These are phyloP conservation scores for Solanum acaule DNA, from an alignment of 257 asterid genomes.

Conservation along the genomic window DNA sequence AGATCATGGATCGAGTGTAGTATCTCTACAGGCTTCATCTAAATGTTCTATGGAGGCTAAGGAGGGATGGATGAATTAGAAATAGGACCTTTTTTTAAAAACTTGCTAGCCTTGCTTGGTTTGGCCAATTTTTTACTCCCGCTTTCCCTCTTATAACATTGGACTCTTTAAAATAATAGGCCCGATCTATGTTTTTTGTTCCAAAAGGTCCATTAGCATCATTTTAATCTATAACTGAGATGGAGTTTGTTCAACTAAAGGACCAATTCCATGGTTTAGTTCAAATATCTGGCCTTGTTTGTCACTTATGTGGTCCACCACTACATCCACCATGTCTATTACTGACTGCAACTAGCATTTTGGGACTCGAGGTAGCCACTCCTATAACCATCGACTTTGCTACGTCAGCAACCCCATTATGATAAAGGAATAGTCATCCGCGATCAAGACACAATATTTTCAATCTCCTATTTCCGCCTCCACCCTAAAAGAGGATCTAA, in stretches of 20 bases:
- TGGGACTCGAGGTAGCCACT: background rate
- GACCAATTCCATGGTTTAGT: background rate
- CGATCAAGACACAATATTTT: background rate
- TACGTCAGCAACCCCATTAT: background rate
- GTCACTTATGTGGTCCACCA: background rate
- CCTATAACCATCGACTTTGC: background rate
- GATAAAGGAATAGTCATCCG: background rate
- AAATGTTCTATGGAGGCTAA: background rate
- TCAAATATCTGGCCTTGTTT: background rate
- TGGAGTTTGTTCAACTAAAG: background rate
- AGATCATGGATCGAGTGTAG: background rate
- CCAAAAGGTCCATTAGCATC: background rate
- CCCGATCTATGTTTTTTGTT: background rate
- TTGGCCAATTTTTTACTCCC: background rate
- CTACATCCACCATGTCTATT: background rate
- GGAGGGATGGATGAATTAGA: background rate
- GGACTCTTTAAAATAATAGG: background rate
- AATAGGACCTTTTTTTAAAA: background rate
- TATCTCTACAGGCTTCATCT: background rate
- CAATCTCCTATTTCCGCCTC: background rate
- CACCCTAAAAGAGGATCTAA: background rate
- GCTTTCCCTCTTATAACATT: background rate
- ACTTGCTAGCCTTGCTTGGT: background rate
- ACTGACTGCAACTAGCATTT: background rate
- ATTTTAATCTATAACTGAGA: background rate